phyloP scores from a whole-genome alignment of 352 stramenopile species.

The Peronospora destructor region DNA sequence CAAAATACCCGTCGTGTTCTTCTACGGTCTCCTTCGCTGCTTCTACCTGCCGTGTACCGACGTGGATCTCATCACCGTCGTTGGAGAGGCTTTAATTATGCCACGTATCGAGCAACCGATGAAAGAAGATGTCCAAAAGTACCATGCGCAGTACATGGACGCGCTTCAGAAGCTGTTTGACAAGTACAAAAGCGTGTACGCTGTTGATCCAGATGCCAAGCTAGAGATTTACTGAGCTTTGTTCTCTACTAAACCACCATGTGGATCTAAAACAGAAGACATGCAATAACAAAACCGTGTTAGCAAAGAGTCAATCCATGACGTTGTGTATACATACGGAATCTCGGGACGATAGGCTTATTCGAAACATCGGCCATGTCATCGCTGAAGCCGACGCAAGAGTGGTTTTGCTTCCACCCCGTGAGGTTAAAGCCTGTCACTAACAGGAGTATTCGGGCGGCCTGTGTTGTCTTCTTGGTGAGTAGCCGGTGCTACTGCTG shows the following conservation, averaged over 20 bases:
- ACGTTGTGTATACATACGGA: neutral
- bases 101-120: constrained; percentile 84
- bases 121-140: constrained; percentile 80
- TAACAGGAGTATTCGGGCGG: neutral
- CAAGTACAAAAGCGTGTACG: constrained; percentile 77
- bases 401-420: constrained; percentile 21
- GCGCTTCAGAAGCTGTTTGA: constrained; percentile 82
- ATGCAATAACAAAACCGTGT: constrained; percentile 1
- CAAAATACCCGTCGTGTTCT: constrained; percentile 77
- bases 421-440: neutral
- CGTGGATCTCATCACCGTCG: constrained; percentile 82
- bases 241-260: neutral
- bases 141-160: constrained; percentile 85
- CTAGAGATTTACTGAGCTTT: constrained; percentile 45
- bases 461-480: constrained; percentile 7
- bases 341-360: neutral
- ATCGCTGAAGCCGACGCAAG: constrained; percentile 11
- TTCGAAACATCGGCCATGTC: constrained; percentile 2
- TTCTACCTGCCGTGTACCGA: constrained; percentile 77
- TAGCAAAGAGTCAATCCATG: neutral
- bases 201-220: constrained; percentile 41
- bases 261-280: neutral
- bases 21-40: constrained; percentile 64
- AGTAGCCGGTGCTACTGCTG: neutral
- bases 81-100: constrained; percentile 80